phyloP scores from a whole-genome alignment of 2,329 filamentous ascomycete species.

The Bipolaris zeicola region DNA sequence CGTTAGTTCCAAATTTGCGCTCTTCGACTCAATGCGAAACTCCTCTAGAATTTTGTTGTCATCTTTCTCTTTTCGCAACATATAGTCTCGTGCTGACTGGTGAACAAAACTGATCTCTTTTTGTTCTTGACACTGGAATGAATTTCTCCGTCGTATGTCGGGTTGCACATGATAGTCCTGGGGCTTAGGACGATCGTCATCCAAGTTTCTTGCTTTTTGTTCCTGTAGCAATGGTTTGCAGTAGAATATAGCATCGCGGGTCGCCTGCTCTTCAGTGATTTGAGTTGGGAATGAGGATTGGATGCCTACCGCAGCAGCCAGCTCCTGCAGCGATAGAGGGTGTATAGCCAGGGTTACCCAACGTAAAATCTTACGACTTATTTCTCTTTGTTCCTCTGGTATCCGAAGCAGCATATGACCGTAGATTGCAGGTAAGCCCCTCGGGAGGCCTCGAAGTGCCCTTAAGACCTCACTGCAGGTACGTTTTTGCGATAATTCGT shows the following conservation, averaged over 20 bases:
- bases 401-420: constrained; percentile 36
- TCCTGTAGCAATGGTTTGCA: constrained; percentile 27
- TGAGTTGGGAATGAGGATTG: neutral
- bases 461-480: constrained; percentile 13
- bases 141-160: too few relatives aligned
- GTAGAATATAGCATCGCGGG: neutral
- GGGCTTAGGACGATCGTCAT: too few relatives aligned
- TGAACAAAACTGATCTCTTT: constrained; percentile 38
- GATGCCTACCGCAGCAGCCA: neutral
- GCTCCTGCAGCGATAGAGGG: neutral
- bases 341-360: neutral
- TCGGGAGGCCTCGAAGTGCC: constrained; percentile 25
- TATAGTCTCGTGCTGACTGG: constrained; percentile 39
- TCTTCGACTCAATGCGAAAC: constrained; percentile 7
- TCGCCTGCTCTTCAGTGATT: neutral
- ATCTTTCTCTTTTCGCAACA: constrained; percentile 17
- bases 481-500: constrained; percentile 18
- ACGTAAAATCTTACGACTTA: constrained; percentile 19
- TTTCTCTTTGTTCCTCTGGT: constrained; percentile 13
- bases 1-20: neutral
- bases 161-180: too few relatives aligned
- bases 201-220: constrained; percentile 18
- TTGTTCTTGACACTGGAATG: constrained; percentile 4
- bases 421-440: constrained; percentile 35
- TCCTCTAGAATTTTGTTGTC: constrained; percentile 5